These are phyloP conservation scores for Trichoderma sp. DNA, from an alignment of 2,329 filamentous ascomycete genomes.

Conservation along the genomic window DNA sequence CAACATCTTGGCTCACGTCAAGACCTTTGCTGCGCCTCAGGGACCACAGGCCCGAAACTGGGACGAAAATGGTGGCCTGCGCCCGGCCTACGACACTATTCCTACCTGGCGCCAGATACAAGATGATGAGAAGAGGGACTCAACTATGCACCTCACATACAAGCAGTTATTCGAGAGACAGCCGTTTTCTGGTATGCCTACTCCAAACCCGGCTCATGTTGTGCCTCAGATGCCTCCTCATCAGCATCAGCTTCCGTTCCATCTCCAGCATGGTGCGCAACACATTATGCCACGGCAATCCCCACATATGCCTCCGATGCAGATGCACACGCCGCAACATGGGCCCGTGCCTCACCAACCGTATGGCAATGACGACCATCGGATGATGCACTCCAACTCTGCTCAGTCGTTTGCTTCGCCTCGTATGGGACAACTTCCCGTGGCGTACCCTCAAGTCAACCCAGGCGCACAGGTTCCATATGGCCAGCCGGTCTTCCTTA, in stretches of 20 bases:
- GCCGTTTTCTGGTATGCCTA: constrained; percentile 62
- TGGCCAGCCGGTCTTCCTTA: constrained; percentile 73
- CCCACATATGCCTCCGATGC: constrained; percentile 76
- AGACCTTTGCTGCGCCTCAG: constrained; percentile 56
- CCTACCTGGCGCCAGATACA: constrained; percentile 80
- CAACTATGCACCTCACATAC: constrained; percentile 69
- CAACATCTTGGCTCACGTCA: constrained; percentile 57
- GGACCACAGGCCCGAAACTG: constrained; percentile 63
- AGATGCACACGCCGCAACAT: constrained; percentile 75
- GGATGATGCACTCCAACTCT: constrained; percentile 86
- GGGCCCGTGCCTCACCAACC: constrained; percentile 65
- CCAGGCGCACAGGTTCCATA: constrained; percentile 72
- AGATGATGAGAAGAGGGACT: constrained; percentile 71
- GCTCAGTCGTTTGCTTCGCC: constrained; percentile 86
- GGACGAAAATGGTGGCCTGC: constrained; percentile 79
- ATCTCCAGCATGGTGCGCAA: constrained; percentile 75
- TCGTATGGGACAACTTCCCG: constrained; percentile 70
- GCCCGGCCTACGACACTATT: constrained; percentile 79
- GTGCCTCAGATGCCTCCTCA: constrained; percentile 77
- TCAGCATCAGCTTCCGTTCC: constrained; percentile 81
- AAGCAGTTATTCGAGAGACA: constrained; percentile 77
- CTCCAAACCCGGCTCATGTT: constrained; percentile 70
- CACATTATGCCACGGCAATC: constrained; percentile 70
- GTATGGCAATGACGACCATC: constrained; percentile 78
- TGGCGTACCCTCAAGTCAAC: constrained; percentile 71